Evolutionary conservation across 202 grass and related monocot species (phyloP).

Genomic region (Digitaria exilis): DNA sequence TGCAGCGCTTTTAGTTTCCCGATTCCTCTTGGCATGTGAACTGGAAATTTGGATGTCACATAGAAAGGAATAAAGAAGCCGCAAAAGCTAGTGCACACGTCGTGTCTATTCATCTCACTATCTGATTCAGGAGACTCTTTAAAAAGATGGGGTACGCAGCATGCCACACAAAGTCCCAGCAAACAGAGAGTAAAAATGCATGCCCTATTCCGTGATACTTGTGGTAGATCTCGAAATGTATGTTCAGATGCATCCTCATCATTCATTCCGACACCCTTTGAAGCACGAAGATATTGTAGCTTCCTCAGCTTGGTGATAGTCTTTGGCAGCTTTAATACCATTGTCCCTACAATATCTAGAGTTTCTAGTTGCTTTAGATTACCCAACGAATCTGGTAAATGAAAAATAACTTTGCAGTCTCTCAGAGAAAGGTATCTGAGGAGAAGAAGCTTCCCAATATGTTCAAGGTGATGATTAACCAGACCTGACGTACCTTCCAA

Average conservation of each 20-base stretch:
- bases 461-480: neutral
- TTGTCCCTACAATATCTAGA: conserved; percentile 19
- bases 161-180: neutral
- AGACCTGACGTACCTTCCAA: conserved; percentile 9
- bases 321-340: neutral
- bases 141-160: neutral
- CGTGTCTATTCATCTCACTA: neutral
- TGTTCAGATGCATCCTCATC: neutral
- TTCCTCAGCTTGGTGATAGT: conserved; percentile 36
- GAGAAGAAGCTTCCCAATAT: neutral
- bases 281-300: conserved; percentile 33
- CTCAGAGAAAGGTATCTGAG: conserved; percentile 5
- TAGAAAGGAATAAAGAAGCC: accelerated
- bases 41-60: accelerated
- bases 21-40: neutral
- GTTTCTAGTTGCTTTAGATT: neutral
- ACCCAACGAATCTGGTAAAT: neutral
- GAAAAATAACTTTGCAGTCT: accelerated
- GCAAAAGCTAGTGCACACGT: conserved; percentile 16
- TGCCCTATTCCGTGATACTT: accelerated
- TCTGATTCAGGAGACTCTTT: neutral
- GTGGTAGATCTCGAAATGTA: neutral
- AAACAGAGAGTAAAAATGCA: accelerated
- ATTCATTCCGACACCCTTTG: accelerated
- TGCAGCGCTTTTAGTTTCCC: neutral